phyloP scores from a whole-genome alignment of 225 moss, liverwort and hornwort species.

The Physcomitrium patens region DNA sequence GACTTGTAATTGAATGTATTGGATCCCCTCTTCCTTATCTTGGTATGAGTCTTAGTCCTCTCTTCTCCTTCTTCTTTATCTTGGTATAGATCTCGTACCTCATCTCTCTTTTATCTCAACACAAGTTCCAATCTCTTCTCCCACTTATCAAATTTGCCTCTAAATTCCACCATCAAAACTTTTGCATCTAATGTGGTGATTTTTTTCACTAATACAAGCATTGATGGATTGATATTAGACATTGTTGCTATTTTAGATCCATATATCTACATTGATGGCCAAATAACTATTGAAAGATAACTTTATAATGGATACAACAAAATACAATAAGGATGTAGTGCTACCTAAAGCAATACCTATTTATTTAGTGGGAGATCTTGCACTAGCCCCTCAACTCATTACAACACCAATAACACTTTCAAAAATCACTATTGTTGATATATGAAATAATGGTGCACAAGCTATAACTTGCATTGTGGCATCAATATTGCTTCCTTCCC shows the following conservation, averaged over 20 bases:
- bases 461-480: constrained; percentile 7
- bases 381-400: constrained; percentile 35
- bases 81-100: no score
- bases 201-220: constrained; percentile 57
- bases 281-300: constrained; percentile 73
- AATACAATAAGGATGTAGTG: constrained; percentile 48
- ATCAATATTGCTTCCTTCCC: constrained; percentile 20
- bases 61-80: no score
- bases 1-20: no score
- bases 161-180: constrained; percentile 59
- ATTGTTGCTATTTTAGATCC: constrained; percentile 63
- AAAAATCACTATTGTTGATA: constrained; percentile 16
- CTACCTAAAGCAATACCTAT: constrained; percentile 46
- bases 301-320: constrained; percentile 56
- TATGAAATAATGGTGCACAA: constrained; percentile 25
- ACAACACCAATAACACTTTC: constrained; percentile 34
- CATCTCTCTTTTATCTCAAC: no score
- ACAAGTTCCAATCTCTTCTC: no score
- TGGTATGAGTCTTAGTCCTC: no score
- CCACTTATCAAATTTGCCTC: constrained; percentile 54
- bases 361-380: constrained; percentile 25
- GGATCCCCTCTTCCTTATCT: no score
- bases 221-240: constrained; percentile 59
- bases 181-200: constrained; percentile 50
- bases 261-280: constrained; percentile 77